phyloP scores from a whole-genome alignment of 2,329 filamentous ascomycete genomes.

The Aspergillus fructus region DNA sequence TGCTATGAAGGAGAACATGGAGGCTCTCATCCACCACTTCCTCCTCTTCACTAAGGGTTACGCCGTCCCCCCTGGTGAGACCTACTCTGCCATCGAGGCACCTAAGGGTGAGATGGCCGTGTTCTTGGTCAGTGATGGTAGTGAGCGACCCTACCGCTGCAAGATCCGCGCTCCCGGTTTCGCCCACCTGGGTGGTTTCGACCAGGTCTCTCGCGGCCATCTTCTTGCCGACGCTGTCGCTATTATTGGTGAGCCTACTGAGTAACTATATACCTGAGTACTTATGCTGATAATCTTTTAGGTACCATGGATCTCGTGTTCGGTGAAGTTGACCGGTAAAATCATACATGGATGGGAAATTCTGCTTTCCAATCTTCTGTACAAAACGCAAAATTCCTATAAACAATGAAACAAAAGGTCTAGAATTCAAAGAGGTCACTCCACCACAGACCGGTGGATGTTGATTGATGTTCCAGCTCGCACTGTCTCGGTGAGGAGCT shows the following conservation, averaged over 20 bases:
- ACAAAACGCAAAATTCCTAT: slow-evolving; percentile 12
- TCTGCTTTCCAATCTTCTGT: slow-evolving; percentile 17
- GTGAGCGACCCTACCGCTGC: slow-evolving; percentile 93
- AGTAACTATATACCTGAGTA: neutral
- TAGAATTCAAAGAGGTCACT: neutral
- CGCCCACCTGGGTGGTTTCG: slow-evolving; percentile 89
- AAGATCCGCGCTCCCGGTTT: slow-evolving; percentile 97
- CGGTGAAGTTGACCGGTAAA: slow-evolving; percentile 63
- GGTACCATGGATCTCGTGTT: slow-evolving; percentile 84
- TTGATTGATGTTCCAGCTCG: neutral
- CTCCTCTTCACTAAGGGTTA: slow-evolving; percentile 98
- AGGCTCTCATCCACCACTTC: slow-evolving; percentile 98
- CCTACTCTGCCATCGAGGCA: slow-evolving; percentile 97
- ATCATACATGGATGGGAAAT: slow-evolving; percentile 6
- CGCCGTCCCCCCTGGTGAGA: slow-evolving; percentile 93
- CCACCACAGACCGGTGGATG: neutral
- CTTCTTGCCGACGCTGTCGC: slow-evolving; percentile 94
- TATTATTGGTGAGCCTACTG: slow-evolving; percentile 66
- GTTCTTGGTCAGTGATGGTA: slow-evolving; percentile 92
- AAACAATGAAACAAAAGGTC: slow-evolving; percentile 8
- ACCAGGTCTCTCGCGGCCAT: slow-evolving; percentile 89
- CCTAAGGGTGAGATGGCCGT: slow-evolving; percentile 99
- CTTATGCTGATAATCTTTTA: slow-evolving; percentile 23
- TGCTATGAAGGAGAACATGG: slow-evolving; percentile 99
- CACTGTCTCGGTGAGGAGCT: slow-evolving; percentile 1